Conservation (phyloP, 345 rosid species). For the Theobroma cacao region DNA sequence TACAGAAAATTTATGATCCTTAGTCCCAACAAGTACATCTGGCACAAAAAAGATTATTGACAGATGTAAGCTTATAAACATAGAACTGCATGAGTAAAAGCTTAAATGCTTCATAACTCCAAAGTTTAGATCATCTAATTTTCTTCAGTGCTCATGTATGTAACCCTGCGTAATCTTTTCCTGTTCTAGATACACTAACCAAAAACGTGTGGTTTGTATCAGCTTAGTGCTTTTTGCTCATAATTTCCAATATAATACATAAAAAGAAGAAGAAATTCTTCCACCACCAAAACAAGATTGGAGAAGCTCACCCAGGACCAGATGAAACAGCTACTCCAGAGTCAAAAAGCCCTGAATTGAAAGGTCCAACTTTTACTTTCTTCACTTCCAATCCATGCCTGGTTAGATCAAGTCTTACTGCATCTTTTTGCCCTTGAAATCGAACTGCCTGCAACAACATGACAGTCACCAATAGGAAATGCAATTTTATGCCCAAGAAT, state of each 20-base stretch:
- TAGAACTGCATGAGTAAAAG: background rate
- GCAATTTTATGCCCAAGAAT: background rate
- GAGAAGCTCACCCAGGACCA: constrained; percentile 53
- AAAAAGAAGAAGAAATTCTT: background rate
- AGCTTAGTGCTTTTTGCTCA: background rate
- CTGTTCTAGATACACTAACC: background rate
- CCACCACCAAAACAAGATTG: background rate
- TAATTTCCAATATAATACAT: background rate
- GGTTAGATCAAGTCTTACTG: constrained; percentile 68
- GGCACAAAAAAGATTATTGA: background rate
- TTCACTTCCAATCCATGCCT: constrained; percentile 48
- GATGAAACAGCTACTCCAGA: constrained; percentile 81
- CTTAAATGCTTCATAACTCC: background rate
- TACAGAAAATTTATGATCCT: background rate
- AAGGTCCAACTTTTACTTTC: constrained; percentile 93
- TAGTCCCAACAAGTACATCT: background rate
- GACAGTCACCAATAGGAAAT: background rate
- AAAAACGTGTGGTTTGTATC: background rate
- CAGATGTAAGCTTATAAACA: background rate
- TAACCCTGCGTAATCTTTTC: background rate
- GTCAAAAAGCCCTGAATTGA: constrained; percentile 75
- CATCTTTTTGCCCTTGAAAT: constrained; percentile 50
- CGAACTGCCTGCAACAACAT: constrained; percentile 56
- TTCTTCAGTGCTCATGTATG: background rate
- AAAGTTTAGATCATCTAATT: background rate